Evolutionary conservation across 1,284 basidiomycete species (phyloP).

Genomic region (Schizophyllum commune): DNA sequence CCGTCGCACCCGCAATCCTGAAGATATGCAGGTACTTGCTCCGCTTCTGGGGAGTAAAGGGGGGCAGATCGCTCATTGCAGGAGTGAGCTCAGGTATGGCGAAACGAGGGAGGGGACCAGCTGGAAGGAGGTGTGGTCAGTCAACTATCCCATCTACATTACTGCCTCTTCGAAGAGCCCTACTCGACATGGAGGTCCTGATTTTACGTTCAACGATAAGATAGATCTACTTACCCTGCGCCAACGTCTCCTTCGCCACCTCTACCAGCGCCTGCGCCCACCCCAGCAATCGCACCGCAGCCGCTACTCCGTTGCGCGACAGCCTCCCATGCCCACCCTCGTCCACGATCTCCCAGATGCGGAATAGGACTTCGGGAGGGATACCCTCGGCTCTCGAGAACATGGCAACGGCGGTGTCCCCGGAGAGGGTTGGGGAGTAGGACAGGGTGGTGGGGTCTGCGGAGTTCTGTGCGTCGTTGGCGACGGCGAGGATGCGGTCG

Average conservation of each 20-base stretch:
- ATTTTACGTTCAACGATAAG: too few relatives aligned
- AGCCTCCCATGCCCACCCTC: constrained; percentile 5
- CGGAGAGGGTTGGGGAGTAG: neutral
- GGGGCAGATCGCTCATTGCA: constrained; percentile 2
- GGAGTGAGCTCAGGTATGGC: constrained; percentile 2
- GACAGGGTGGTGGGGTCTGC: neutral
- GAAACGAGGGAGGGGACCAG: constrained; percentile 11
- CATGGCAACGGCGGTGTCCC: neutral
- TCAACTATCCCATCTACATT: too few relatives aligned
- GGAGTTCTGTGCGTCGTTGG: neutral
- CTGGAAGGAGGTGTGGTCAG: neutral
- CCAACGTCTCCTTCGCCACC: constrained; percentile 4
- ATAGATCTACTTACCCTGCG: constrained; percentile 7
- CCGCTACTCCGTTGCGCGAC: constrained; percentile 5
- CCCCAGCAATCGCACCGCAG: constrained; percentile 10
- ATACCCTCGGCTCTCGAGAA: neutral
- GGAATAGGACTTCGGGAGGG: neutral
- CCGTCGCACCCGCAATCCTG: constrained; percentile 1
- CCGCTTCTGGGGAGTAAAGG: constrained; percentile 8
- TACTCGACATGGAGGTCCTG: too few relatives aligned
- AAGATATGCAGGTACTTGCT: constrained; percentile 10
- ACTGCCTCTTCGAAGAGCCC: too few relatives aligned
- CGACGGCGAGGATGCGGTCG: neutral
- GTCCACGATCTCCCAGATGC: neutral
- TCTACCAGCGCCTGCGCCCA: constrained; percentile 11